A percentile compares a stretch with the other conserved stretches of the same genome.
These are phyloP conservation scores for Geotrichum histeridarum DNA, from an alignment of 1,139 yeast genomes.

Conservation along the genomic window DNA sequence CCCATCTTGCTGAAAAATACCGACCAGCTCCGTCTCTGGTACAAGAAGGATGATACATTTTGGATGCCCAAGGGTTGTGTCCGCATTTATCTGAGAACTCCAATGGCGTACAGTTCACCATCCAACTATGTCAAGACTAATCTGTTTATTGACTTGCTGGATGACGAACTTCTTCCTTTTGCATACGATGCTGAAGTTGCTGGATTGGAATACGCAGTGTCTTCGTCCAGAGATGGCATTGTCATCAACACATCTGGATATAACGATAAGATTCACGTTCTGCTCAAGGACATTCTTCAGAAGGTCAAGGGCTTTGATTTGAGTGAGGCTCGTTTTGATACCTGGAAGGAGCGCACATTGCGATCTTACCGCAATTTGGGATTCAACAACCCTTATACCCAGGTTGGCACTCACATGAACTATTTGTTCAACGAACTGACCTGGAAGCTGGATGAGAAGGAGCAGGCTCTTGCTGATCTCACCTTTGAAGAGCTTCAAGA, in stretches of 20 bases:
- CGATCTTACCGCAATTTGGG: constrained; percentile 67
- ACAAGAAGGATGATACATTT: constrained; percentile 83
- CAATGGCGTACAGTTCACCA: constrained; percentile 56
- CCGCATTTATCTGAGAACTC: constrained; percentile 57
- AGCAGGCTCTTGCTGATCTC: constrained; percentile 47
- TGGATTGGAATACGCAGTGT: constrained; percentile 58
- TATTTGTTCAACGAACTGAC: constrained; percentile 65
- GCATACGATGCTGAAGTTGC: constrained; percentile 84
- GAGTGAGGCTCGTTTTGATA: constrained; percentile 51
- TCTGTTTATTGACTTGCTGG: constrained; percentile 62
- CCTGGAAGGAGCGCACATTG: constrained; percentile 56
- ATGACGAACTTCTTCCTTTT: constrained; percentile 68
- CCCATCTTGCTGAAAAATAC: constrained; percentile 48
- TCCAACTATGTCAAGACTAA: constrained; percentile 53
- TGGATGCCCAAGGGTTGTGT: constrained; percentile 83
- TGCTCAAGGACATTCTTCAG: constrained; percentile 56
- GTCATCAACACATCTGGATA: constrained; percentile 68
- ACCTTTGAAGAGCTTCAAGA: constrained; percentile 48
- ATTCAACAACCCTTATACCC: constrained; percentile 65
- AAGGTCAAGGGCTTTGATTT: constrained; percentile 53
- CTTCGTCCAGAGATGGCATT: constrained; percentile 65
- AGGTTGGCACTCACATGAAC: constrained; percentile 59
- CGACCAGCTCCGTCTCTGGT: constrained; percentile 61
- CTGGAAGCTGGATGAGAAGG: constrained; percentile 60
- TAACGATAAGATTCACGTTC: constrained; percentile 67